These are phyloP conservation scores for Ustilago lituana DNA, from an alignment of 1,284 basidiomycete genomes.

Conservation along the genomic window DNA sequence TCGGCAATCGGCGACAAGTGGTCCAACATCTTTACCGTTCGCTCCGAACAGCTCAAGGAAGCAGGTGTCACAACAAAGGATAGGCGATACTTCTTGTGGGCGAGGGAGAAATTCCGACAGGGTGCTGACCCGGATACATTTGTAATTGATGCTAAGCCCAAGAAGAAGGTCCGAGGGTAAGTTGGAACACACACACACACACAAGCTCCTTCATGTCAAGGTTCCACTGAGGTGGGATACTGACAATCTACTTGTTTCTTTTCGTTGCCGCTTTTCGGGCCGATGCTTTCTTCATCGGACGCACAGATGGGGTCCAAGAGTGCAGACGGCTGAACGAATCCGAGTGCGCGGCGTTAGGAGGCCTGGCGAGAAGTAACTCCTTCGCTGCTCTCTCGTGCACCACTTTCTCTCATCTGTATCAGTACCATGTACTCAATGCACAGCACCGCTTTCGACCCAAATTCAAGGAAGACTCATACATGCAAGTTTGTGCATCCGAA, in stretches of 20 bases:
- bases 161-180: conserved; percentile 76
- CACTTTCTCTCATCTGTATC: conserved; percentile 18
- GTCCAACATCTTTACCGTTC: conserved; percentile 76
- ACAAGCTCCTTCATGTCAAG: too few relatives aligned
- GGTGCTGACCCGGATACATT: conserved; percentile 73
- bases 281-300: not conserved
- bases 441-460: not conserved
- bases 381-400: not conserved
- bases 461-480: not conserved
- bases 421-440: conserved; percentile 3
- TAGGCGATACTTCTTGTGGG: conserved; percentile 81
- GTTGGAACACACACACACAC: too few relatives aligned
- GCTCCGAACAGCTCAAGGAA: conserved; percentile 74
- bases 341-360: conserved; percentile 57
- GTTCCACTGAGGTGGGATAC: too few relatives aligned
- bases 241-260: too few relatives aligned
- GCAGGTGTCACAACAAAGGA: conserved; percentile 76
- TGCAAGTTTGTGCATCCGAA: too few relatives aligned
- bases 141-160: conserved; percentile 74
- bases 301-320: conserved; percentile 73
- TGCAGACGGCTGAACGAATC: conserved; percentile 73
- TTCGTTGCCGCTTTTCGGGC: too few relatives aligned
- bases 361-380: conserved; percentile 56
- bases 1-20: conserved; percentile 71
- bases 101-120: conserved; percentile 79